A percentile compares a stretch with the other conserved stretches of the same genome.
These are phyloP conservation scores for Luzula sylvatica DNA, from an alignment of 176 grass and related monocot genomes.

Conservation along the genomic window DNA sequence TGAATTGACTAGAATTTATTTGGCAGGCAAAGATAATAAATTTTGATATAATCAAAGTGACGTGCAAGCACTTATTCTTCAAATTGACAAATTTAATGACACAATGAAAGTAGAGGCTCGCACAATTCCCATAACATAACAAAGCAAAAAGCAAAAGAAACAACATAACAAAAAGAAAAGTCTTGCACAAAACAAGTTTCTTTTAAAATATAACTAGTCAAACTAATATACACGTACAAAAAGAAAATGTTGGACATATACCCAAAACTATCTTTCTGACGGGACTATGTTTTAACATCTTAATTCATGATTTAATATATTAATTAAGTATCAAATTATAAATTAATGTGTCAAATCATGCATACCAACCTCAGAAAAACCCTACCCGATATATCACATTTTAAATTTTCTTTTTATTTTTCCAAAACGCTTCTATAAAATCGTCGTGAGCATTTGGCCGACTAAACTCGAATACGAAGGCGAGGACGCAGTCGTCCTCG, in stretches of 20 bases:
- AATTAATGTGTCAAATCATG: too few species aligned
- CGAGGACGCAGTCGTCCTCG: not conserved
- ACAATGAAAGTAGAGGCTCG: not conserved
- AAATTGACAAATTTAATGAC: not conserved
- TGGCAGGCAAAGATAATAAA: not conserved
- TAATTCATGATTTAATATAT: too few species aligned
- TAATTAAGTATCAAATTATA: too few species aligned
- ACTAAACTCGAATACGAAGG: conserved; percentile 64
- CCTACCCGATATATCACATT: too few species aligned
- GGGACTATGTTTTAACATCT: too few species aligned
- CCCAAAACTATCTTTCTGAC: too few species aligned
- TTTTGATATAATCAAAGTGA: conserved; percentile 2
- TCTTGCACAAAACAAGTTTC: conserved; percentile 6
- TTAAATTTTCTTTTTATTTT: not conserved
- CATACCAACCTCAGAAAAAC: too few species aligned
- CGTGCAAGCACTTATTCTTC: conserved; percentile 12
- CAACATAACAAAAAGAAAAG: not conserved
- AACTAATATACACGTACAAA: conserved; percentile 19
- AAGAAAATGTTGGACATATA: too few species aligned
- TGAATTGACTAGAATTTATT: not conserved
- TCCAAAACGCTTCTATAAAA: conserved; percentile 34
- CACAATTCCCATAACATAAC: not conserved
- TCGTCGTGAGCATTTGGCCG: conserved; percentile 60
- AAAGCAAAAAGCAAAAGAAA: not conserved
- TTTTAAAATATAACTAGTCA: conserved; percentile 11